Base-by-base conservation (phyloP, 768 basidiomycete species). In the Lentinus tigrinus region DNA sequence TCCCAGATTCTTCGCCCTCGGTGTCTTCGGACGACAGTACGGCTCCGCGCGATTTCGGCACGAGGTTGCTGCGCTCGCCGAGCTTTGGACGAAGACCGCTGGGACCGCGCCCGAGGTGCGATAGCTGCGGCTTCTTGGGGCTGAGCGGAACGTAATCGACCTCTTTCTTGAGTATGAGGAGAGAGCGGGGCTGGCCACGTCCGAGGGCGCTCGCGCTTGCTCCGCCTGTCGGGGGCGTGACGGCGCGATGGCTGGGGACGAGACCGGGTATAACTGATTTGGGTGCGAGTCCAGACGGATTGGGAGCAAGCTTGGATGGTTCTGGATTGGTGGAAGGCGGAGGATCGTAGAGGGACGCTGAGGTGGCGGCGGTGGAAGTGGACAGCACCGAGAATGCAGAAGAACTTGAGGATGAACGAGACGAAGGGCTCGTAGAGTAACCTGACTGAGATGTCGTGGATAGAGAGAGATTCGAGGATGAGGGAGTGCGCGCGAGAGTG, bases 61-160 rank as follows among this genome's bases (percentile, higher is more conserved):
- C 34, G 6, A 62, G 48, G 19, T 58, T 50, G 47, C 62, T 39
- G 34, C 50, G 50, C 34, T 51, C 48, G 24, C 63, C 34, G 2
- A 58, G 55, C 27, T 56, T 52, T 38, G 57, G 40, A n/a, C 62
- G 57, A 16, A 64, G 27, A 43, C 64, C 56, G 40, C 63, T 58
- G 7, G 71, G 71, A 2, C 69, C 69, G 26, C 72, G 63, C 1
- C 71, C 74, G 14, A 77, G 63, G 11, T 69, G 65, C 14, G 70
- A 60, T 4, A 73, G 63, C 48, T 71, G 72, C 47, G 63, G 69
- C 77, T 83, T 91, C 72, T 84, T 78, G 0, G 91, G 91, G 57
- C 88, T 93, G 52, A 79, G 73, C 1, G 91, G 91, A 21, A 83
- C 79, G 55, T 82, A 92, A 52, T 92, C 90, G 4, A 91, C 78